Percentiles rank a stretch among this genome's conserved stretches.
These are phyloP conservation scores for Colletotrichum higginsianum DNA, from an alignment of 2,329 filamentous ascomycete species.

Conservation along the genomic window DNA sequence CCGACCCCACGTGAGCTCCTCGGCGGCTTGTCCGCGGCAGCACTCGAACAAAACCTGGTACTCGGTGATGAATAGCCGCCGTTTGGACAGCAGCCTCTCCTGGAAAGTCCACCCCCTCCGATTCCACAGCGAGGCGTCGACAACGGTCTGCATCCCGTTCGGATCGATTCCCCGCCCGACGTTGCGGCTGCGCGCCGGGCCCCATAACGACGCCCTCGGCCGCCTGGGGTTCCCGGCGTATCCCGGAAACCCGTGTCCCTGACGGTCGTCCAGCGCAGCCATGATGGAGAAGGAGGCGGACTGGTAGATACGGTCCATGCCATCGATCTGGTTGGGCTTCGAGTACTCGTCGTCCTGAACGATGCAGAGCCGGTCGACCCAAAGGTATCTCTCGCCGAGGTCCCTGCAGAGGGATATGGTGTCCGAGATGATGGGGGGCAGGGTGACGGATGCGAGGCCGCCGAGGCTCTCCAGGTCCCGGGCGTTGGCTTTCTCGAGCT, in stretches of 20 bases:
- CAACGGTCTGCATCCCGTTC: slow-evolving; percentile 9
- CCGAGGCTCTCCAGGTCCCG: slow-evolving; percentile 47
- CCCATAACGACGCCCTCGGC: slow-evolving; percentile 22
- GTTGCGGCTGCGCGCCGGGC: slow-evolving; percentile 23
- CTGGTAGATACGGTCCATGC: slow-evolving; percentile 62
- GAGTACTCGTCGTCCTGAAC: slow-evolving; percentile 59
- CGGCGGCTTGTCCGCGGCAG: slow-evolving; percentile 20
- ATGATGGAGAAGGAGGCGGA: slow-evolving; percentile 61
- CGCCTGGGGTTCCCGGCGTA: slow-evolving; percentile 3
- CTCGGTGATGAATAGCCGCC: slow-evolving; percentile 39
- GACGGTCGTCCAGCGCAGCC: slow-evolving; percentile 55
- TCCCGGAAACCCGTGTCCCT: slow-evolving; percentile 34
- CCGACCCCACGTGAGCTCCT: slow-evolving; percentile 27
- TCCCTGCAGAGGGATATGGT: slow-evolving; percentile 60
- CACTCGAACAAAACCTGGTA: slow-evolving; percentile 41
- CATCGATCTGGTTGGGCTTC: slow-evolving; percentile 54
- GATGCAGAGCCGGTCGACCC: slow-evolving; percentile 63
- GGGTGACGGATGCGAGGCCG: not conserved
- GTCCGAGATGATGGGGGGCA: slow-evolving; percentile 59
- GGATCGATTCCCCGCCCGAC: slow-evolving; percentile 17
- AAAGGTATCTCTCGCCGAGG: slow-evolving; percentile 58
- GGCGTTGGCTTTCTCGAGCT: slow-evolving; percentile 43
- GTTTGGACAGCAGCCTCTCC: slow-evolving; percentile 36
- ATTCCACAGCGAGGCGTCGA: slow-evolving; percentile 29
- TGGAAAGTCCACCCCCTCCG: slow-evolving; percentile 42